Base-by-base conservation (phyloP, 352 stramenopile species). In the Thalassiosira oceanica region DNA sequence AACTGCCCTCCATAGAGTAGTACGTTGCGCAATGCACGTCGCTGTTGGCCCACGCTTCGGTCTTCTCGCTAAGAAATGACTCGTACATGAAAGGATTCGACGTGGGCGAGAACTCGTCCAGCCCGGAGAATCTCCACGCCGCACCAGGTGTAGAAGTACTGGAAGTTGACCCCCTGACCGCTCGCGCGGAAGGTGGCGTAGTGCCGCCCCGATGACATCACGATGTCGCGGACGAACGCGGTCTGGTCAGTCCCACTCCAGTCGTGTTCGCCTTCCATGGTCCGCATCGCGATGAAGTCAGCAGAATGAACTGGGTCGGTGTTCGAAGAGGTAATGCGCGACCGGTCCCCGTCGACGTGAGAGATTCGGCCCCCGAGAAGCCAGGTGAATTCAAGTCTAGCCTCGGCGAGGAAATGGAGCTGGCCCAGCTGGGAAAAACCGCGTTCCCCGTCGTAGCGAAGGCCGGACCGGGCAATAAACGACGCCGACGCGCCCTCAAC, bases 1-100 rank as follows among this genome's bases (percentile, higher is more conserved):
- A 53, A 53, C 7, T 36, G 20, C 45, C 45, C 7, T 53, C 20
- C 3, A 53, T 37, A 33, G 20, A 18, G 45, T 53, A 49, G 13
- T 53, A 33, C 20, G 35, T 37, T 11, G 15, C 24, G 20, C 20
- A 27, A 2, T 53, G 20, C 24, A 36, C 13, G 18, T 53, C 24
- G 29, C 45, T 28, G 20, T 27, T 16, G 24, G 20, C 45, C 45
- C 45, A 53, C 16, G 45, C 45, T 15, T 6, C 33, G n/a, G 33
- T 39, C 33, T 39, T 53, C 29, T 13, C 45, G 2, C 29, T 26
- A 4, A 4, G 18, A 7, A 49, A 49, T 8, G 8, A 1, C 27
- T 13, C 21, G 3, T 8, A 36, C 7, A 53, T 16, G 1, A 27
- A 50, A 23, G 13, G 20, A 49, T 2, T 8, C 24, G 23, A 4